A percentile compares a stretch with the other conserved stretches of the same genome.
Conservation (phyloP, 148 eudicot genomes). For the Diospyros lotus region DNA sequence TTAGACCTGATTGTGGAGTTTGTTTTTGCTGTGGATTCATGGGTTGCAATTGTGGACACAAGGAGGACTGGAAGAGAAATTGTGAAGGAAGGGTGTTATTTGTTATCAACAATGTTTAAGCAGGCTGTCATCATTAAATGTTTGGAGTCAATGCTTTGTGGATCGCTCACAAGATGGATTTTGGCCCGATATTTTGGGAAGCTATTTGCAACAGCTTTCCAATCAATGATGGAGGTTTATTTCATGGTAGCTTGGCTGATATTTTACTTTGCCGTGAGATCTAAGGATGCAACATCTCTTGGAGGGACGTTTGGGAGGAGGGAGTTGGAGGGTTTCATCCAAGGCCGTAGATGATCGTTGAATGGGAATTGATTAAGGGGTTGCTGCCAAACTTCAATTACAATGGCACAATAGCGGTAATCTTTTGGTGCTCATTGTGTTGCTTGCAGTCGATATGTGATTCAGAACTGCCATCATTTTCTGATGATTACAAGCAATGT, state of each 20-base stretch:
- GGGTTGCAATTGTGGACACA: conserved; percentile 73
- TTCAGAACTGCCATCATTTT: conserved; percentile 28
- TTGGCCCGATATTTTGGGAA: conserved; percentile 51
- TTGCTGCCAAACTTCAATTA: conserved; percentile 9
- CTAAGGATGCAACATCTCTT: conserved; percentile 49
- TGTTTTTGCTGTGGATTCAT: conserved; percentile 70
- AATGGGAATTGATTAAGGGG: conserved; percentile 11
- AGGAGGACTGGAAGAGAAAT: conserved; percentile 80
- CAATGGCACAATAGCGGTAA: conserved; percentile 20
- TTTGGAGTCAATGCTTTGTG: conserved; percentile 68
- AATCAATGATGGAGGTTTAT: conserved; percentile 73
- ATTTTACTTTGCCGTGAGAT: conserved; percentile 67
- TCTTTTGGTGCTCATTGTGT: conserved; percentile 25
- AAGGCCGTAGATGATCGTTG: conserved; percentile 34
- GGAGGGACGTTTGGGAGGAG: conserved; percentile 80
- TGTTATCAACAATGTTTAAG: conserved; percentile 56
- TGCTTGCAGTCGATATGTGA: conserved; percentile 25
- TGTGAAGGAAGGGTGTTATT: conserved; percentile 74
- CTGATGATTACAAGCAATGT: conserved; percentile 26
- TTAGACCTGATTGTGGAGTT: conserved; percentile 62
- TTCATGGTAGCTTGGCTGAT: conserved; percentile 89
- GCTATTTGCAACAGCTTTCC: conserved; percentile 42
- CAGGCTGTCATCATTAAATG: conserved; percentile 70
- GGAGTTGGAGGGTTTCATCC: conserved; percentile 72
- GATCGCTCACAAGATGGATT: conserved; percentile 60